These are phyloP conservation scores for Tillandsia fasciculata DNA, from an alignment of 176 grass and related monocot genomes.

Conservation along the genomic window DNA sequence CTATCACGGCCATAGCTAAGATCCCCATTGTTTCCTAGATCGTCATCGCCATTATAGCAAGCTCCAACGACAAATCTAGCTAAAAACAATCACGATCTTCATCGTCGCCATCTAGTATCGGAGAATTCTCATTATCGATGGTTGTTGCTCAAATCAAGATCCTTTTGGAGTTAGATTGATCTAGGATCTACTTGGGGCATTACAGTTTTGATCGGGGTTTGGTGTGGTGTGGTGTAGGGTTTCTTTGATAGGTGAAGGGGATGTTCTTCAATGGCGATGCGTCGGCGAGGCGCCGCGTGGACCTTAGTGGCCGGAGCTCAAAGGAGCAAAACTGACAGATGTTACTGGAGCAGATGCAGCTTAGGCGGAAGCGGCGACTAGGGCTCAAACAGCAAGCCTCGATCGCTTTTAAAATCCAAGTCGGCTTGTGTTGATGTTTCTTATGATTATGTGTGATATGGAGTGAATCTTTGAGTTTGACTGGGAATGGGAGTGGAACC, in stretches of 20 bases:
- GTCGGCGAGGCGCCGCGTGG: conserved; percentile 65
- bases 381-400: conserved; percentile 51
- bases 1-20: too few relatives aligned
- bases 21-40: too few relatives aligned
- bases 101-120: too few relatives aligned
- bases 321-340: conserved; percentile 90
- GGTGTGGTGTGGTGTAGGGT: not conserved
- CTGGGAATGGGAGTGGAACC: not conserved
- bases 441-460: not conserved
- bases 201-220: not conserved
- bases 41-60: too few relatives aligned
- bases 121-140: too few relatives aligned
- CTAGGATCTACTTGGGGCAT: too few relatives aligned
- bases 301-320: conserved; percentile 84
- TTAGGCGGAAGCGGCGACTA: conserved; percentile 57
- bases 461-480: too few relatives aligned
- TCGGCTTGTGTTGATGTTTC: conserved; percentile 19
- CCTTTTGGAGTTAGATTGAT: too few relatives aligned
- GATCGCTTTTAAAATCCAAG: conserved; percentile 83
- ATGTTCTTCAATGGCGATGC: conserved; percentile 97
- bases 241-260: conserved; percentile 1
- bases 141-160: too few relatives aligned
- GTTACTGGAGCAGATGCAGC: conserved; percentile 64
- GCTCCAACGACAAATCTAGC: too few relatives aligned
- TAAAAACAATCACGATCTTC: too few relatives aligned